Percentiles rank a stretch among this genome's conserved stretches.
These are phyloP conservation scores for Solanum okadae DNA, from an alignment of 257 asterid genomes.

Conservation along the genomic window DNA sequence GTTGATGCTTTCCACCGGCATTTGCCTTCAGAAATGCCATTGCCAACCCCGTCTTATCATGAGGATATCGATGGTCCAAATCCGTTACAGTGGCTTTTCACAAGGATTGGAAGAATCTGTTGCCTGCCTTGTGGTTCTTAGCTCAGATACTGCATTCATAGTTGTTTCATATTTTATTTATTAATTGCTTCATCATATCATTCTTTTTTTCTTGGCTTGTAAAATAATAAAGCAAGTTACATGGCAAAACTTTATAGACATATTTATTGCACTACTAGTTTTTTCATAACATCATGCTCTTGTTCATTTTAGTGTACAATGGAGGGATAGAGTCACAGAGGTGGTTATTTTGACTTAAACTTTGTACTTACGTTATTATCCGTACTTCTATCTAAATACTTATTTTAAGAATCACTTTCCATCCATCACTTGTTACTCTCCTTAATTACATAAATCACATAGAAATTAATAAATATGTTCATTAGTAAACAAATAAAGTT, in stretches of 20 bases:
- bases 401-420: no score
- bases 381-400: no score
- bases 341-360: background rate
- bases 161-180: conserved; percentile 13
- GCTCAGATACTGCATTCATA: background rate
- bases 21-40: conserved; percentile 61
- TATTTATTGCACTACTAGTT: background rate
- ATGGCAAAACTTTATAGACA: background rate
- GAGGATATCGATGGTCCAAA: conserved; percentile 40
- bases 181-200: background rate
- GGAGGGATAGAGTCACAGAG: background rate
- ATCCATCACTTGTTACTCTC: no score
- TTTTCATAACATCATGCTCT: background rate
- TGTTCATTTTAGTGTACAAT: no score
- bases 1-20: conserved; percentile 90
- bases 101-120: conserved; percentile 64
- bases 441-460: no score
- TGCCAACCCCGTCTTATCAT: conserved; percentile 22
- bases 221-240: background rate
- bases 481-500: no score
- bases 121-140: conserved; percentile 48
- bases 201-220: background rate
- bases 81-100: conserved; percentile 77
- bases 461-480: no score
- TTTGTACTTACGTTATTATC: background rate